Evolutionary conservation across 768 basidiomycete species (phyloP), one percentile per base, ranked within the genome.

Genomic region (Tephrocybe sp.): DNA sequence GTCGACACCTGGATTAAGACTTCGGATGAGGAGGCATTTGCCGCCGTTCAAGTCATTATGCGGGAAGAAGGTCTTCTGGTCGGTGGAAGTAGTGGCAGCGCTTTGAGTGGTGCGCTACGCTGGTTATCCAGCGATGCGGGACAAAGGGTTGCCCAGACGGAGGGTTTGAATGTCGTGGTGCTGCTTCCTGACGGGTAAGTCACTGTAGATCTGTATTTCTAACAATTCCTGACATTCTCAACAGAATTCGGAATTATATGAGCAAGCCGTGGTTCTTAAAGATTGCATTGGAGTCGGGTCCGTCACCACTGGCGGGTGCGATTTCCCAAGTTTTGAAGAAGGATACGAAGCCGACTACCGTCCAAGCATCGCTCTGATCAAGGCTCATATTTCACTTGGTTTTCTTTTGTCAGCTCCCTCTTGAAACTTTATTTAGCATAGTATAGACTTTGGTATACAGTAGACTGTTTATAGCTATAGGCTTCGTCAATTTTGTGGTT

Each of bases 1-100:
- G 73, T 98, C 42, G 80, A 94, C 60, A 51, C 63, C n/a, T 93
- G 91, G 97, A 66, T 92, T 53, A 98, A 98, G 77, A 86, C 87
- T 0, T 73, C 69, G 1, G 97, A 98, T 58, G 75, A 85, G 2
- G 88, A 90, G 36, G 77, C 93, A 0, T 97, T 94, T 59, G 75
- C 74, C 8, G 84, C 85, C 13, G 87, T 92, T 6, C 77, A 86
- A 51, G 66, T 74, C 27, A 64, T 97, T 21, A 97, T 97, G 81
- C 79, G 84, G 44, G 77, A 71, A 26, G 96, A 98, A 69, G 95
- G 90, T 1, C 77, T 98, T 8, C 76, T 99, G 2, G 88, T 97
- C 3, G 97, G 97, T 6, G 97, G 97, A 2, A 95, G 91, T 62
- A 90, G 88, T 56, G 97, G 97, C 0, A 92, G 89, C 63, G 84